A percentile compares a stretch with the other conserved stretches of the same genome.
Conservation (phyloP, 352 stramenopile genomes). For the Globisporangium middletonii region DNA sequence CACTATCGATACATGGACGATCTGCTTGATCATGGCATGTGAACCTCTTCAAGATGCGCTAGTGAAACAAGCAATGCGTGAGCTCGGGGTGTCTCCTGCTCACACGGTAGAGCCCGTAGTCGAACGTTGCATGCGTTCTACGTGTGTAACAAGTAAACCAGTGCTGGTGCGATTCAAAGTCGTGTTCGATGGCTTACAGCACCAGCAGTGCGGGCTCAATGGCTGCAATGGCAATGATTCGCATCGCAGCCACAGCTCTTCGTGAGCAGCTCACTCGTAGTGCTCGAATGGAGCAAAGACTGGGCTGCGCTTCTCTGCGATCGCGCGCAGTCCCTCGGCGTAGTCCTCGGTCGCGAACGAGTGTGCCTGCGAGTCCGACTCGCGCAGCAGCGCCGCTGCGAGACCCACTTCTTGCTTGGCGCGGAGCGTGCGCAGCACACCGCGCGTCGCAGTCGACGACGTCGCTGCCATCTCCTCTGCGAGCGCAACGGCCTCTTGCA, state of each 20-base stretch:
- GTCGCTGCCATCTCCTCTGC: slow-evolving; percentile 49
- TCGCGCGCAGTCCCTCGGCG: slow-evolving; percentile 70
- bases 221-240: not conserved
- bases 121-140: too few relatives aligned
- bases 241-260: not conserved
- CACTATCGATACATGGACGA: not conserved
- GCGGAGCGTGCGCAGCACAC: slow-evolving; percentile 58
- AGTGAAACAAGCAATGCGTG: too few relatives aligned
- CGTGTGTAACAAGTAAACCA: too few relatives aligned
- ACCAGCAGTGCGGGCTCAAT: too few relatives aligned
- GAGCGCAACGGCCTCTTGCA: slow-evolving; percentile 47
- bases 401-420: slow-evolving; percentile 62
- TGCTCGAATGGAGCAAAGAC: slow-evolving; percentile 44
- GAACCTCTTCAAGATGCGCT: too few relatives aligned
- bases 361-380: slow-evolving; percentile 74
- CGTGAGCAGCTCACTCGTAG: slow-evolving; percentile 19
- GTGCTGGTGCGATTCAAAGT: too few relatives aligned
- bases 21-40: not conserved
- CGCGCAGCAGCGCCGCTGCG: slow-evolving; percentile 50
- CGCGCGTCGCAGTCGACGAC: slow-evolving; percentile 65
- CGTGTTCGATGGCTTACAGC: too few relatives aligned
- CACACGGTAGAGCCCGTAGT: too few relatives aligned
- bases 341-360: slow-evolving; percentile 80
- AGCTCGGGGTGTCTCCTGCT: too few relatives aligned
- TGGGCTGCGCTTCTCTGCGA: slow-evolving; percentile 53